These are phyloP conservation scores for Collariella sp. DNA, from an alignment of 495 filamentous ascomycete genomes.

Conservation along the genomic window DNA sequence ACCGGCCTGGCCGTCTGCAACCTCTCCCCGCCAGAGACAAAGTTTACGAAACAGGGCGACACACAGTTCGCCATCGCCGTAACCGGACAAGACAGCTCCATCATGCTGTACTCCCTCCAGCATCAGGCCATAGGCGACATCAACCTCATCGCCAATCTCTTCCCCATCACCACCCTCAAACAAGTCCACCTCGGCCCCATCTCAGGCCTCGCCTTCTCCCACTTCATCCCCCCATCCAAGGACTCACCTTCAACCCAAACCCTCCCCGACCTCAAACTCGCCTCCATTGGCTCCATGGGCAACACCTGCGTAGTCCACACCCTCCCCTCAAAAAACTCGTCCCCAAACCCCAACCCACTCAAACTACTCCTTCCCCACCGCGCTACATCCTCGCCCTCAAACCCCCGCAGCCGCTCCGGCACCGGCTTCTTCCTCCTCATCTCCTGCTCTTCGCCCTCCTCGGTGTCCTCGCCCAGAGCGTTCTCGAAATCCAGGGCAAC, in stretches of 20 bases:
- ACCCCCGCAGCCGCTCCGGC: slow-evolving; percentile 40
- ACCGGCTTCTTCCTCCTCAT: slow-evolving; percentile 40
- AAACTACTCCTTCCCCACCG: slow-evolving; percentile 29
- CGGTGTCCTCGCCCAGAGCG: slow-evolving; percentile 53
- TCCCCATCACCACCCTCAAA: slow-evolving; percentile 53
- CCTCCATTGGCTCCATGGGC: slow-evolving; percentile 67
- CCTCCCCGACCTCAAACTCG: slow-evolving; percentile 62
- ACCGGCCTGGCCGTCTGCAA: slow-evolving; percentile 67
- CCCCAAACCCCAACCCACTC: slow-evolving; percentile 32
- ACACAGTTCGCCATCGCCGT: slow-evolving; percentile 74
- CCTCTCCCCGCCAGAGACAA: slow-evolving; percentile 45
- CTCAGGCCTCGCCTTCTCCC: slow-evolving; percentile 74
- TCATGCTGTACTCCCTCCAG: slow-evolving; percentile 68
- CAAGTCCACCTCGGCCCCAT: slow-evolving; percentile 77
- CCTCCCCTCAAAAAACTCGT: slow-evolving; percentile 53
- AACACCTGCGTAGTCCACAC: slow-evolving; percentile 82
- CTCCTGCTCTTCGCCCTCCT: slow-evolving; percentile 47
- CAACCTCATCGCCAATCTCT: slow-evolving; percentile 49
- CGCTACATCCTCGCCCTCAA: slow-evolving; percentile 64
- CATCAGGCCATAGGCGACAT: slow-evolving; percentile 35
- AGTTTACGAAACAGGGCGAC: slow-evolving; percentile 40
- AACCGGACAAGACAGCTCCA: slow-evolving; percentile 72
- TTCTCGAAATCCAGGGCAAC: slow-evolving; percentile 58
- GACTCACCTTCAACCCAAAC: slow-evolving; percentile 12
- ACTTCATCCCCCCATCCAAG: slow-evolving; percentile 47